These are phyloP conservation scores for Spathaspora boniae DNA, from an alignment of 805 yeast species.

Conservation along the genomic window DNA sequence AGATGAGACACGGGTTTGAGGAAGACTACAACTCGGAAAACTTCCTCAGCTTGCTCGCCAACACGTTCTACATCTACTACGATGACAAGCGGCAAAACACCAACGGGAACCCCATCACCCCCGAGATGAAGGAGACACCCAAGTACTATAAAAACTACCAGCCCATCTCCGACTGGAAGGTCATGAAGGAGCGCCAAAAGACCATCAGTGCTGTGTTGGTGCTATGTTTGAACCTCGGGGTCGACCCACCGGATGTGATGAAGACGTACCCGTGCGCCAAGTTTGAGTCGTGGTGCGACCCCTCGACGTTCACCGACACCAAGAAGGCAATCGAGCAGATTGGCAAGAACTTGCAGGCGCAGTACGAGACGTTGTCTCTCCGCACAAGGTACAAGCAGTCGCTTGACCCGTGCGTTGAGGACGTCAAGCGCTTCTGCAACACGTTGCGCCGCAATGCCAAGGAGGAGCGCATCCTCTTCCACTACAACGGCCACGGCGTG, in stretches of 20 bases:
- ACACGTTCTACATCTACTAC: conserved; percentile 76
- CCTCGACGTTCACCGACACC: conserved; percentile 73
- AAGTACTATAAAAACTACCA: conserved; percentile 49
- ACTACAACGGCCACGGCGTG: conserved; percentile 97
- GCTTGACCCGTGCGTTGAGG: conserved; percentile 94
- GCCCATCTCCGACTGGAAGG: conserved; percentile 86
- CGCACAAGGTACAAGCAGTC: conserved; percentile 88
- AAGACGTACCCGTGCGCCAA: conserved; percentile 92
- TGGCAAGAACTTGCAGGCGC: conserved; percentile 82
- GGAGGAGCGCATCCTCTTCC: conserved; percentile 89
- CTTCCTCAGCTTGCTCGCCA: conserved; percentile 53
- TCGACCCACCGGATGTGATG: conserved; percentile 94
- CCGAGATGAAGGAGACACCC: conserved; percentile 46
- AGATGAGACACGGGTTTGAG: conserved; percentile 64
- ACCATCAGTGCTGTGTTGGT: conserved; percentile 93
- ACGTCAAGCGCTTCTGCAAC: conserved; percentile 85
- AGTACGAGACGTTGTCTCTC: conserved; percentile 84
- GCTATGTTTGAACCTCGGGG: conserved; percentile 86
- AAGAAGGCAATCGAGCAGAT: conserved; percentile 89
- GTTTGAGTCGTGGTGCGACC: conserved; percentile 92
- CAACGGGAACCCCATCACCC: conserved; percentile 74
- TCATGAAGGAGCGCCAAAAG: conserved; percentile 83
- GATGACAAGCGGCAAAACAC: conserved; percentile 92
- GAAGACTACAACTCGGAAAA: conserved; percentile 57
- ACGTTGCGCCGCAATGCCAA: conserved; percentile 86